phyloP scores from a whole-genome alignment of 2,329 filamentous ascomycete genomes.

The Penicillium sp. region DNA sequence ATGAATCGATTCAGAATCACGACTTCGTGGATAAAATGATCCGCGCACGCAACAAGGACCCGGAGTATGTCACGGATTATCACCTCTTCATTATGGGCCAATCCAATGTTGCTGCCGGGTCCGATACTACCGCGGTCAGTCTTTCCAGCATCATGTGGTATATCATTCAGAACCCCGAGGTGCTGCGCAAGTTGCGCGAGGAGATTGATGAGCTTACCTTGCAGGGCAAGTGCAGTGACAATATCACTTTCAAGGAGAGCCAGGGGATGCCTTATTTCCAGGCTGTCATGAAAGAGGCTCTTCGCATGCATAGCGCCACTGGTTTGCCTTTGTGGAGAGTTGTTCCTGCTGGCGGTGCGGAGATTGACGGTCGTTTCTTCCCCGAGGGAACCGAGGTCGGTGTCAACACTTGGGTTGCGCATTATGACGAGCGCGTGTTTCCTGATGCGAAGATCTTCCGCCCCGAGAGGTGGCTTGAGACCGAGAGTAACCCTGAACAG shows the following conservation, averaged over 20 bases:
- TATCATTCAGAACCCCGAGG: conserved; percentile 38
- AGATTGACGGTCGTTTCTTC: conserved; percentile 44
- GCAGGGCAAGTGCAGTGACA: conserved; percentile 22
- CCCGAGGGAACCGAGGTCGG: conserved; percentile 45
- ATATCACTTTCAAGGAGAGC: conserved; percentile 40
- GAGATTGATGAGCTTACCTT: conserved; percentile 35
- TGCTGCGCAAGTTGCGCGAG: conserved; percentile 24
- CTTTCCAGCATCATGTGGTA: conserved; percentile 48
- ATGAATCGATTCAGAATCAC: conserved; percentile 20
- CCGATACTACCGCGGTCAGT: conserved; percentile 51
- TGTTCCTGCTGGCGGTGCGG: conserved; percentile 47
- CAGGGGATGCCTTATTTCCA: conserved; percentile 52
- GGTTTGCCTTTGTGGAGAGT: conserved; percentile 52
- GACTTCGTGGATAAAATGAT: conserved; percentile 48
- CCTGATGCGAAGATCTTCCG: conserved; percentile 43
- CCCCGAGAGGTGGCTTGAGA: conserved; percentile 49
- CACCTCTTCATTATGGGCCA: conserved; percentile 41
- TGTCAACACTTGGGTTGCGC: conserved; percentile 46
- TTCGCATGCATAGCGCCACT: conserved; percentile 52
- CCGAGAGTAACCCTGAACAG: conserved; percentile 29
- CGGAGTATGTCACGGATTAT: conserved; percentile 42
- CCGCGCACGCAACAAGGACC: conserved; percentile 41
- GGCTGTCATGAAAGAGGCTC: conserved; percentile 54
- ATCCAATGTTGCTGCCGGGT: conserved; percentile 37
- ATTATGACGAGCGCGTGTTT: conserved; percentile 48